Base-by-base conservation (phyloP, 1,284 basidiomycete genomes). In the Rhodotorula sp. region DNA sequence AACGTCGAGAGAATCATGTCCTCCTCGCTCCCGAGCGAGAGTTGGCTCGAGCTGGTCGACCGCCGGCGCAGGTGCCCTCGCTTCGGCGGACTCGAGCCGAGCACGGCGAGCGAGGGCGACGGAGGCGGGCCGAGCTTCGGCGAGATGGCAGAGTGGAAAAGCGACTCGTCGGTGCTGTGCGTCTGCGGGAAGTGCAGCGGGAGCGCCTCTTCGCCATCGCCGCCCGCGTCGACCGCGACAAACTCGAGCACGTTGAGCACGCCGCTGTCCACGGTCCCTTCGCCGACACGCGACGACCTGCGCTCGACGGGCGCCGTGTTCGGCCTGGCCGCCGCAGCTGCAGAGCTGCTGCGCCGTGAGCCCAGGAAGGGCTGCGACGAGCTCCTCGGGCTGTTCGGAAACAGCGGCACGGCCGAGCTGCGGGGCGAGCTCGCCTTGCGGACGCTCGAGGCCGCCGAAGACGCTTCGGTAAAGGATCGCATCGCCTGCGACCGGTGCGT, bases 171-270 rank as follows among this genome's bases (percentile, higher is more conserved):
- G n/a, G 12, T 44, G n/a, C 44, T 44, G 57, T 46, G n/a, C 42
- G 41, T 41, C 34, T 64, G 63, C 25, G 64, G 64, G 17, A 65
- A 58, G 46, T 49, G 64, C 17, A 58, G 44, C 34, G 56, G 64
- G 10, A 65, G 42, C 3, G 41, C 12, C 16, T n/a, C 55, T 4
- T 58, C 45, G n/a, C 44, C 45, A 10, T 49, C n/a, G 9, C 48
- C 21, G 1, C 56, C 64, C 5, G 42, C 48, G 41, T 65, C 64
- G 16, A 58, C 21, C 4, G 64, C 64, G 48, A 65, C 48, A 7
- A 65, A 65, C 48, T 65, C 64, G 56, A 65, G 64, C 0, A 65
- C 64, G 64, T 65, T 65, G 45, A 64, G 34, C 34, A 23, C 27
- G 21, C 34, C 34, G 21, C 4, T 2, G 23, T 57, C 55, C 34